Evolutionary conservation across 2,329 filamentous ascomycete species (phyloP), one percentile per base, ranked within the genome.

Genomic region (Colletotrichum aenigma): DNA sequence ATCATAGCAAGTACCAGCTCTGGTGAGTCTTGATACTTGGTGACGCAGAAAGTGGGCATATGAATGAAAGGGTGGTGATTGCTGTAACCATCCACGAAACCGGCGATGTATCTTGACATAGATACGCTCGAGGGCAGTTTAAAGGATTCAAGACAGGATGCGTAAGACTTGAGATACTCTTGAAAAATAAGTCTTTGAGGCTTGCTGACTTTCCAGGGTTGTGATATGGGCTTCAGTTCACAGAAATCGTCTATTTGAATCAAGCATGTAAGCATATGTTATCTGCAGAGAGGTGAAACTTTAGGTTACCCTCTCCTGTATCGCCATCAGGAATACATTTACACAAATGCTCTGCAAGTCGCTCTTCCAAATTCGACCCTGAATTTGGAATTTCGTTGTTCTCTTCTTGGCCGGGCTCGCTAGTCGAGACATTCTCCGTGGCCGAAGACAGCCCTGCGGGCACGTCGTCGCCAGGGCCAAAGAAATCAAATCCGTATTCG

Each of bases 1-100:
- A 71, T 13, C 21, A 71, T 26, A 13, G 69, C 58, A n/a, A 71
- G 21, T 2, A 71, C 60, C 13, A 71, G 38, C 43, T 71, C 69
- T 24, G 69, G 69, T 21, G 69, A 48, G 8, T 55, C 8, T 13
- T 10, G 38, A 28, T 52, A 34, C 12, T 58, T 65, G n/a, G 60
- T 71, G 38, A 71, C 36, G 38, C 36, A 65, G 15, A 71, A 71
- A 9, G 58, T 71, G 16, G 69, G 30, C 38, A 71, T 65, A 24
- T 71, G 69, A 9, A 71, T 71, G 38, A 71, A 66, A 26, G 69
- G 69, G 38, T 71, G 69, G 60, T 71, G 69, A 30, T 65, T 65
- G 10, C 38, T 66, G 18, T 38, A 71, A 18, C 69, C 69, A 28
- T 69, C 66, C n/a, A 69, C 66, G 9, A 28, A 69, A 8, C 66